A percentile compares a stretch with the other conserved stretches of the same genome.
Evolutionary conservation across 2,329 filamentous ascomycete genomes (phyloP).

Genomic region (Talaromyces piceae): DNA sequence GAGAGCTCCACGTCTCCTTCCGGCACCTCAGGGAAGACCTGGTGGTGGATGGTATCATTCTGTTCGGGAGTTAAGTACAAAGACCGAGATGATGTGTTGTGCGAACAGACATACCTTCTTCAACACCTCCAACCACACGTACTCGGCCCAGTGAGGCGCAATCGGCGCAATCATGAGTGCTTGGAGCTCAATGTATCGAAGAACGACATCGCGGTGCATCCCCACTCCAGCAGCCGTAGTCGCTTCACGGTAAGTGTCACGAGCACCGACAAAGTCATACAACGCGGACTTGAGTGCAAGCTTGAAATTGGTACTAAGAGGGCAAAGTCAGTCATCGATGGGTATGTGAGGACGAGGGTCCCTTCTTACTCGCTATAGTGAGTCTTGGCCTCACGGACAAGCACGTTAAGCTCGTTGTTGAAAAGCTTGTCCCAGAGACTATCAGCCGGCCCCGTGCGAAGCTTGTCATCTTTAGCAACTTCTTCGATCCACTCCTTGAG

Average conservation of each 20-base stretch:
- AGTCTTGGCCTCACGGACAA: conserved; percentile 69
- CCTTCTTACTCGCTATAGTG: conserved; percentile 63
- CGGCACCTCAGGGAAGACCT: conserved; percentile 64
- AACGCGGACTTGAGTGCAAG: conserved; percentile 77
- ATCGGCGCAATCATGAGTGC: conserved; percentile 74
- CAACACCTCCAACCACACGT: conserved; percentile 88
- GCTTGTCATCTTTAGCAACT: conserved; percentile 62
- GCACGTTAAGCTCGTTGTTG: conserved; percentile 80
- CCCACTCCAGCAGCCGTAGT: conserved; percentile 68
- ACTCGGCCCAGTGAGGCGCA: conserved; percentile 88
- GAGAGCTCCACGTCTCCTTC: conserved; percentile 60
- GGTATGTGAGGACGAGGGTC: background rate
- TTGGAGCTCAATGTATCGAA: conserved; percentile 79
- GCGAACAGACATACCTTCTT: conserved; percentile 45
- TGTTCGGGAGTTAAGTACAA: conserved; percentile 25
- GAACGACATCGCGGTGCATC: conserved; percentile 76
- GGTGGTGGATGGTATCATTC: conserved; percentile 67
- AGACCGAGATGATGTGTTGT: background rate
- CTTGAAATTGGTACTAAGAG: conserved; percentile 63
- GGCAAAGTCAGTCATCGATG: conserved; percentile 7
- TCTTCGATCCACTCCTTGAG: conserved; percentile 92
- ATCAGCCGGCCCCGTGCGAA: conserved; percentile 69
- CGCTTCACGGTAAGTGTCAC: conserved; percentile 84
- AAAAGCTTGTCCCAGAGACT: conserved; percentile 83
- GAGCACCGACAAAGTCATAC: conserved; percentile 83